Conservation (phyloP, 352 stramenopile species). For the Phytophthora europaea region DNA sequence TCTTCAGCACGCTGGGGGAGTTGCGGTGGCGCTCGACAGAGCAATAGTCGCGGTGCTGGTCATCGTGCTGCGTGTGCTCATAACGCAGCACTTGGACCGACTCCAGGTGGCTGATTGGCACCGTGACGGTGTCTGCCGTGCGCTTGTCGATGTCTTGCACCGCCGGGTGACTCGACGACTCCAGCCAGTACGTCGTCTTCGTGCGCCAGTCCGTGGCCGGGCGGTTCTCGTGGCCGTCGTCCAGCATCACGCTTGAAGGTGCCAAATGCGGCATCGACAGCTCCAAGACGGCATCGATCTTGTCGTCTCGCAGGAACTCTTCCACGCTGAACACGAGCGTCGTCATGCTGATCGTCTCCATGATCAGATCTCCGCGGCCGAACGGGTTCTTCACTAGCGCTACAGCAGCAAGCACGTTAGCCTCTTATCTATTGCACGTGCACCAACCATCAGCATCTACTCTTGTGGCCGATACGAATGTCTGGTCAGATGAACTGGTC, state of each 20-base stretch:
- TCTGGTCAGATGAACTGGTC: conserved; percentile 84
- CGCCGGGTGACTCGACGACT: conserved; percentile 52
- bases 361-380: conserved; percentile 53
- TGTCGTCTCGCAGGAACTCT: conserved; percentile 78
- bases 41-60: conserved; percentile 83
- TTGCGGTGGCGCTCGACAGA: conserved; percentile 51
- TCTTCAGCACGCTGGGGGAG: conserved; percentile 49
- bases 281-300: conserved; percentile 81
- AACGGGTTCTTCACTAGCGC: conserved; percentile 53
- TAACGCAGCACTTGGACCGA: conserved; percentile 80
- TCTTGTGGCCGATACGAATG: conserved; percentile 72
- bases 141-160: conserved; percentile 72
- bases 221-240: conserved; percentile 73
- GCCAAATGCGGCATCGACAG: conserved; percentile 71
- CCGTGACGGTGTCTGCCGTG: conserved; percentile 69
- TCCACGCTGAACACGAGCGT: conserved; percentile 79
- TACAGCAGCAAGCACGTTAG: conserved; percentile 28
- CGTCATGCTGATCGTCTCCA: conserved; percentile 74
- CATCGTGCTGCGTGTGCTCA: conserved; percentile 79
- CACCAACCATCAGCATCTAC: conserved; percentile 29
- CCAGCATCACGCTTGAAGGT: conserved; percentile 68
- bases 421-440: not conserved
- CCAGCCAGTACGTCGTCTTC: conserved; percentile 81
- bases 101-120: conserved; percentile 70
- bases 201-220: conserved; percentile 79